Evolutionary conservation across 2,329 filamentous ascomycete species (phyloP), one percentile per base, ranked within the genome.

Genomic region (Fusarium odoratissimum): DNA sequence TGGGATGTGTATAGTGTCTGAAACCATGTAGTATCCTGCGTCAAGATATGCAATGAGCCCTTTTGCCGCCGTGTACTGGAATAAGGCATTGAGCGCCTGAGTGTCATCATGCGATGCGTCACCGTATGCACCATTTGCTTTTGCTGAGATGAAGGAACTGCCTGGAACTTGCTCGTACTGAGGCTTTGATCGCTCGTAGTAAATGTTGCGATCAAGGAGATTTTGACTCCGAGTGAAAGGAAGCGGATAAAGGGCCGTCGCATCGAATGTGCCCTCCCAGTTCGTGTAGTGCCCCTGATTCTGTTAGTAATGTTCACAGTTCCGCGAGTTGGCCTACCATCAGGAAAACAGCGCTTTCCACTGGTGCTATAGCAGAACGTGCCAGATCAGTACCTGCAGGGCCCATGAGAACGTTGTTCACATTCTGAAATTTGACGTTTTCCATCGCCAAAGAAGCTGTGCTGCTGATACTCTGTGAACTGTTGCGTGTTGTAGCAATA

Each of bases 91-190:
- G 21, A 96, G 88, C 19, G 89, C 89, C 12, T 84, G 84, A 3
- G 93, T 95, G 78, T 96, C 94, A 73, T 96, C 93, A 2, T 92
- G 91, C 4, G 80, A 79, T 40, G 93, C 93, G 76, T 96, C 92
- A 69, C 93, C 94, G 84, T 19, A 84, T 33, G 75, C 77, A 7
- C 77, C 77, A 25, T 59, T 67, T 16, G 61, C 85, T 74, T 92
- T 93, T 76, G 93, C 90, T 64, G 90, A 92, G 75, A 93, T 79
- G 78, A 96, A 94, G 11, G 86, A 84, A 4, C 84, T 85, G 3
- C 86, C 85, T 1, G 89, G 82, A 7, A 91, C 76, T 33, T 86
- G 80, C 62, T 90, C 88, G 78, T 96, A 97, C 74, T 93, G 89
- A 10, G 94, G 94, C 85, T 81, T 94, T 74, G 92, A 92, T 23